Evolutionary conservation across 768 basidiomycete genomes (phyloP).

Genomic region (Rhizopogon salebrosus): DNA sequence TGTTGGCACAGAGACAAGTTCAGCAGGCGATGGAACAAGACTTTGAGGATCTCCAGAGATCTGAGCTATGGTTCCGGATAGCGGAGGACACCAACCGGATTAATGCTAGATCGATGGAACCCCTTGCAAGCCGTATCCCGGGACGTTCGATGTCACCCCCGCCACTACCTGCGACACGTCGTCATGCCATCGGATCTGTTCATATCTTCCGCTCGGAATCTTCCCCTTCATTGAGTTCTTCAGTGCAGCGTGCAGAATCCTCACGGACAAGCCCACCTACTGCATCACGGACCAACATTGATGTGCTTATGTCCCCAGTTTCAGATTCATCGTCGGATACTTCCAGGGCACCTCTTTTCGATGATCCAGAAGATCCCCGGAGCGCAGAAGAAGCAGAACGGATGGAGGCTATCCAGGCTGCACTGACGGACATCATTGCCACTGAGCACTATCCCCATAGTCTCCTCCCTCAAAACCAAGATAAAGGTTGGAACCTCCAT

Average conservation of each 20-base stretch:
- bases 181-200: slow-evolving; percentile 10
- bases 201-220: slow-evolving; percentile 32
- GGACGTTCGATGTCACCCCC: slow-evolving; percentile 8
- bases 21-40: slow-evolving; percentile 89
- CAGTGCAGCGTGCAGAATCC: slow-evolving; percentile 14
- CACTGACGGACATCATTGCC: slow-evolving; percentile 93
- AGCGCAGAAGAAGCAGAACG: slow-evolving; percentile 68
- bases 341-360: slow-evolving; percentile 73
- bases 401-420: slow-evolving; percentile 96
- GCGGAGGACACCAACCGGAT: slow-evolving; percentile 57
- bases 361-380: slow-evolving; percentile 63
- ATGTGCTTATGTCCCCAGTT: slow-evolving; percentile 77
- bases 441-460: slow-evolving; percentile 55
- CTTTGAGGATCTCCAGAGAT: slow-evolving; percentile 82
- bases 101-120: slow-evolving; percentile 6
- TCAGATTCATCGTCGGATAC: slow-evolving; percentile 45
- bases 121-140: not conserved
- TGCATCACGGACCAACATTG: slow-evolving; percentile 48
- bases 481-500: slow-evolving; percentile 2
- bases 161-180: slow-evolving; percentile 10
- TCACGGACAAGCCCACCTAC: slow-evolving; percentile 13
- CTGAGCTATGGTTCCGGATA: slow-evolving; percentile 91
- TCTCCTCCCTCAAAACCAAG: slow-evolving; percentile 6
- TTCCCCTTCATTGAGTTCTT: slow-evolving; percentile 26
- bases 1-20: slow-evolving; percentile 80